Evolutionary conservation across 164 flowering plant genomes (phyloP), one percentile per base, ranked within the genome.

Genomic region (Magnolia changhungtana): DNA sequence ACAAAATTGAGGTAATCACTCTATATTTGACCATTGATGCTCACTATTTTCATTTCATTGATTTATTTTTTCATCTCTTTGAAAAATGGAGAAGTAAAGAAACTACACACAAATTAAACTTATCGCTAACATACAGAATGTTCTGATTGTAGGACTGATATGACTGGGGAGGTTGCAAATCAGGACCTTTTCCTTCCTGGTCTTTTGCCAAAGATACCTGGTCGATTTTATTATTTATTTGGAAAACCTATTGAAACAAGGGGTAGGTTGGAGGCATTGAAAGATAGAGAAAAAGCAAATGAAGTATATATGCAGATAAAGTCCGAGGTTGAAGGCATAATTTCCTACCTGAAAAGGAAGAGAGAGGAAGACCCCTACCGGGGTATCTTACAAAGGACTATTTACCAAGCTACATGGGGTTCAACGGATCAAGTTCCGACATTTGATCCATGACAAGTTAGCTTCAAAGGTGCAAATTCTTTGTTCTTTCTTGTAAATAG

Each of bases 321-420:
- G 78, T 85, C 90, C 6, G 90, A 91, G 66, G 86, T 95, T 29
- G 95, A 90, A 78, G 49, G 64, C 50, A 73, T 31, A 45, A 64
- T 95, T 1, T 81, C 81, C 1, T 92, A 89, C 83, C 79, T 95
- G 86, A 69, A 83, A 61, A 83, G 84, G 84, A 93, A 93, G 80
- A 79, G 98, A 79, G 89, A 91, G 83, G 85, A 91, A 77, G 98
- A 95, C 82, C 99, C 99, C 2, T 89, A 88, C 70, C 82, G 98
- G 79, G 77, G 80, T 76, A 69, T 92, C 19, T 7, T 88, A 16
- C 89, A 88, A 21, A 87, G 98, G 80, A 80, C 81, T 37, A 10
- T 85, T 1, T 91, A 92, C 37, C 81, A 81, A 61, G 82, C 85
- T 20, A 7, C 78, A 45, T 77, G 79, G 73, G 74, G 83, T 20